A percentile compares a stretch with the other conserved stretches of the same genome.
Evolutionary conservation across 768 basidiomycete genomes (phyloP).

Genomic region (Mycena maculata): DNA sequence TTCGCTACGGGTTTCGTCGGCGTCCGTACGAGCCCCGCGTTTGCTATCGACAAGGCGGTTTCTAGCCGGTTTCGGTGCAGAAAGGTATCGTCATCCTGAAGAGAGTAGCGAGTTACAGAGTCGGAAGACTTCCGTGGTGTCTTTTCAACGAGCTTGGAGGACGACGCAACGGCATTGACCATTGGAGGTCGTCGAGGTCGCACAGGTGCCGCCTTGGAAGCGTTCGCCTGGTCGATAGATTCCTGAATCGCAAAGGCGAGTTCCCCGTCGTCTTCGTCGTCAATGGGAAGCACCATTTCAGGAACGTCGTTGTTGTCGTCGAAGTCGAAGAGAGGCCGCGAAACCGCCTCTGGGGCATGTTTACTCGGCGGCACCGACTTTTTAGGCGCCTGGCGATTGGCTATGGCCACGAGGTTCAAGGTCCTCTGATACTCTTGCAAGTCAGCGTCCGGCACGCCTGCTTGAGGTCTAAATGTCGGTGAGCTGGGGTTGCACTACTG

Average conservation of each 20-base stretch:
- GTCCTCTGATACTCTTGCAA: conserved; percentile 69
- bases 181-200: conserved; percentile 21
- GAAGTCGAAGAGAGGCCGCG: conserved; percentile 64
- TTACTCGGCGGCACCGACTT: conserved; percentile 46
- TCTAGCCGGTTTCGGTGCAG: conserved; percentile 69
- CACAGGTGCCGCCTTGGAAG: not conserved
- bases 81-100: conserved; percentile 54
- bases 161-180: conserved; percentile 33
- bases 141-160: conserved; percentile 24
- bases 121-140: conserved; percentile 20
- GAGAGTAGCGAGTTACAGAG: conserved; percentile 19
- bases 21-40: conserved; percentile 56
- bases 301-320: conserved; percentile 54
- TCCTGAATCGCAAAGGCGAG: conserved; percentile 48
- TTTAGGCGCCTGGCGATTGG: conserved; percentile 58
- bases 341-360: conserved; percentile 26
- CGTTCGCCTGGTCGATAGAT: conserved; percentile 58
- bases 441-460: conserved; percentile 64
- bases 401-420: conserved; percentile 72
- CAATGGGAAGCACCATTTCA: conserved; percentile 33
- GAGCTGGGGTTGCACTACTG: not conserved
- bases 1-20: conserved; percentile 21
- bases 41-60: conserved; percentile 75
- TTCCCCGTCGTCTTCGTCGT: conserved; percentile 59
- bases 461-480: conserved; percentile 45